A percentile compares a stretch with the other conserved stretches of the same genome.
phyloP scores from a whole-genome alignment of 2,329 filamentous ascomycete genomes.

The Cercospora janseana region DNA sequence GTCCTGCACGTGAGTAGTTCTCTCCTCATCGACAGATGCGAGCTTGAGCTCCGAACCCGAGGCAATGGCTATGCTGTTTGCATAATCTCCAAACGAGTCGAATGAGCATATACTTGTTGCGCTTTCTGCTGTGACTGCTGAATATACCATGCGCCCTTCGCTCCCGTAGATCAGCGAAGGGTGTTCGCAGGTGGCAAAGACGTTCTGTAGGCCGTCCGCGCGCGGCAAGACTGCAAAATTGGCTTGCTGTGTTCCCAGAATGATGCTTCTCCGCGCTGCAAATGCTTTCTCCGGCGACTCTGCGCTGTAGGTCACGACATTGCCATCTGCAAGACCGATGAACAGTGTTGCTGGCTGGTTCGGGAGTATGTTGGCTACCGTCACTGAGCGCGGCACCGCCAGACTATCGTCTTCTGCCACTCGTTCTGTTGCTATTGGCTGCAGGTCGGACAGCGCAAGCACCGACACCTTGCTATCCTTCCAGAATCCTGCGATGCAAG shows the following conservation, averaged over 20 bases:
- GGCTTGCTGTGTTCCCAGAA: constrained; percentile 82
- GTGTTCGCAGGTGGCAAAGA: constrained; percentile 93
- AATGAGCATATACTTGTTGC: constrained; percentile 80
- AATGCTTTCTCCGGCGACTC: constrained; percentile 61
- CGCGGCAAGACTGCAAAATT: constrained; percentile 75
- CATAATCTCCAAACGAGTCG: constrained; percentile 70
- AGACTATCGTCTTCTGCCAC: constrained; percentile 59
- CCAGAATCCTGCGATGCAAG: constrained; percentile 86
- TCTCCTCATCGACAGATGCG: constrained; percentile 75
- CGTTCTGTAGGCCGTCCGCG: constrained; percentile 65
- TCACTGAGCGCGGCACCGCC: constrained; percentile 78
- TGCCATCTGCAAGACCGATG: constrained; percentile 87
- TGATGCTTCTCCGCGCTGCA: constrained; percentile 72
- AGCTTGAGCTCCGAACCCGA: constrained; percentile 70
- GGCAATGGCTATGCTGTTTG: constrained; percentile 75
- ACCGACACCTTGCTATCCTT: constrained; percentile 76
- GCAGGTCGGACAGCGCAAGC: constrained; percentile 65
- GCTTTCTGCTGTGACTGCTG: constrained; percentile 86
- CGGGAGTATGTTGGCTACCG: constrained; percentile 71
- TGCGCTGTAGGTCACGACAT: constrained; percentile 79
- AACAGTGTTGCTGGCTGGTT: constrained; percentile 73
- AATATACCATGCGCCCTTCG: constrained; percentile 86
- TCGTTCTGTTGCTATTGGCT: constrained; percentile 63
- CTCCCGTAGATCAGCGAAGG: constrained; percentile 89
- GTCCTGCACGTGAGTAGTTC: constrained; percentile 83